These are phyloP conservation scores for Mediolabrus comicus DNA, from an alignment of 108 stramenopile species.

Conservation along the genomic window DNA sequence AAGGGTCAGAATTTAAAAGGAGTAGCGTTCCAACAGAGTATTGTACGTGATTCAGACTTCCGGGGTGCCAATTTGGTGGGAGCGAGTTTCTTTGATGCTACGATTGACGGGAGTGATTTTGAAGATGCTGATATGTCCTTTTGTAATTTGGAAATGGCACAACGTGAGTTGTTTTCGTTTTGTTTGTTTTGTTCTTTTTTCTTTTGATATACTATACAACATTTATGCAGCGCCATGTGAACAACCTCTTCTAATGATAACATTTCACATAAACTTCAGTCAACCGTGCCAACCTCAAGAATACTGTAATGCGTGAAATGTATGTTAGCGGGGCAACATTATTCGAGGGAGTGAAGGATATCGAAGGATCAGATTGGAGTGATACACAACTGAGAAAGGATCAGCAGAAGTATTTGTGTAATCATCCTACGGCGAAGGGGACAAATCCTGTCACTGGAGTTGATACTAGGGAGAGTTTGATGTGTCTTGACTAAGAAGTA, in stretches of 20 bases:
- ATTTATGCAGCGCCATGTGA: too few relatives aligned
- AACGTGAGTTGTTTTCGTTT: too few relatives aligned
- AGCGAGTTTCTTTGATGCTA: constrained; percentile 94
- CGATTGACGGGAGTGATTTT: constrained; percentile 87
- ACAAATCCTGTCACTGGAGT: constrained; percentile 91
- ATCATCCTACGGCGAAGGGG: constrained; percentile 90
- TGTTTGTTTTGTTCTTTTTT: too few relatives aligned
- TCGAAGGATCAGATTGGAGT: constrained; percentile 87
- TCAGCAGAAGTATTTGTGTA: constrained; percentile 90
- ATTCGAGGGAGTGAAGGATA: constrained; percentile 81
- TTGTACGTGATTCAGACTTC: constrained; percentile 91
- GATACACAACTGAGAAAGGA: constrained; percentile 76
- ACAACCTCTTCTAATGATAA: too few relatives aligned
- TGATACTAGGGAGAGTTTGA: constrained; percentile 89
- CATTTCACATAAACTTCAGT: too few relatives aligned
- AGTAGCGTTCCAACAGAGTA: constrained; percentile 94
- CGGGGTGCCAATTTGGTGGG: constrained; percentile 72
- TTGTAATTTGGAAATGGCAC: constrained; percentile 86
- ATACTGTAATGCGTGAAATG: constrained; percentile 86
- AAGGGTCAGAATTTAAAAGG: constrained; percentile 82
- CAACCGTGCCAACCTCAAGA: constrained; percentile 73
- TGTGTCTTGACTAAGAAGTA: constrained; percentile 76
- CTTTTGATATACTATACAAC: too few relatives aligned
- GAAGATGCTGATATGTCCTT: constrained; percentile 81
- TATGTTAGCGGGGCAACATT: constrained; percentile 90